phyloP scores from a whole-genome alignment of 441 rosid genomes.

The Jatropha multifida region DNA sequence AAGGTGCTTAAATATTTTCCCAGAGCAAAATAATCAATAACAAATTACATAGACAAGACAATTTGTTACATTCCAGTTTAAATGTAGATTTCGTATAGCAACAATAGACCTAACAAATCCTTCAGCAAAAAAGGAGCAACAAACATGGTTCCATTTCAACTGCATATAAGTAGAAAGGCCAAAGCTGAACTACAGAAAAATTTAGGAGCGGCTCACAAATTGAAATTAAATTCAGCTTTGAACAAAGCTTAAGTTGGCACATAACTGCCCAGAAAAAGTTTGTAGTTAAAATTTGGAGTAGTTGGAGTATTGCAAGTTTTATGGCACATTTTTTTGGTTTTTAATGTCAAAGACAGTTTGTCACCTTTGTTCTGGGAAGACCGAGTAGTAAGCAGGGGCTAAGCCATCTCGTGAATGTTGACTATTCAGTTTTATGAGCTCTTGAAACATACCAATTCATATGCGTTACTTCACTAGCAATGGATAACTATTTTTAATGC shows the following conservation, averaged over 20 bases:
- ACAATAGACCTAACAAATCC: not conserved
- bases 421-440: not conserved
- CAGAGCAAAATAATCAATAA: not conserved
- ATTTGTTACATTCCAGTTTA: not conserved
- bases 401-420: not conserved
- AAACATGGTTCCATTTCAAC: not conserved
- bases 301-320: not conserved
- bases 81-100: not conserved
- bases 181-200: not conserved
- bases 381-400: not conserved
- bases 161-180: not conserved
- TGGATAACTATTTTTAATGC: not conserved
- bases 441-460: not conserved
- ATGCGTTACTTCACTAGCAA: conserved; percentile 2
- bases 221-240: not conserved
- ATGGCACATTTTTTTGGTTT: not conserved
- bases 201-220: not conserved
- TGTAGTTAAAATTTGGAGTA: too few species aligned
- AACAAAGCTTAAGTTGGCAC: not conserved
- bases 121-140: not conserved
- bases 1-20: not conserved
- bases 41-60: too few species aligned
- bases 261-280: not conserved
- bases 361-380: not conserved
- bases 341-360: not conserved